Percentiles rank a stretch among this genome's conserved stretches.
phyloP scores from a whole-genome alignment of 768 basidiomycete species.

The Phanerochaete sordida region DNA sequence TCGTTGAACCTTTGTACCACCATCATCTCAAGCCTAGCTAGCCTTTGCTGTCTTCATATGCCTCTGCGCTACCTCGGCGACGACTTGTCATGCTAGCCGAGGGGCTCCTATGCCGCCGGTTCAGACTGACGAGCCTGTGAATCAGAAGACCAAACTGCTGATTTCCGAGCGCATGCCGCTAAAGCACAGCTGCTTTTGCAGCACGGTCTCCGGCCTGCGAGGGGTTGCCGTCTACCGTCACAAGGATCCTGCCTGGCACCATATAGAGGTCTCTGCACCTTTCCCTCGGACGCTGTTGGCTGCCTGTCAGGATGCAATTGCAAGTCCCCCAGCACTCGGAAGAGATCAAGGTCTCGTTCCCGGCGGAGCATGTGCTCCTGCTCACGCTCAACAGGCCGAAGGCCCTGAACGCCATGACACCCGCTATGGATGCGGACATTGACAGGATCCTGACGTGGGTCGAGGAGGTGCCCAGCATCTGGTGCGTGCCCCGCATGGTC shows the following conservation, averaged over 20 bases:
- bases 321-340: constrained; percentile 31
- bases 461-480: constrained; percentile 65
- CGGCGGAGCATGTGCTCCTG: constrained; percentile 48
- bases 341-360: constrained; percentile 38
- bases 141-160: background rate
- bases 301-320: constrained; percentile 5
- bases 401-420: constrained; percentile 71
- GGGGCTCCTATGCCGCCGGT: background rate
- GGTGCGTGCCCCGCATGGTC: constrained; percentile 39
- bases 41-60: too few relatives aligned
- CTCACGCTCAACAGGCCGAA: constrained; percentile 66
- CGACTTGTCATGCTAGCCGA: too few relatives aligned
- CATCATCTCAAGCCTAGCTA: too few relatives aligned
- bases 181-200: background rate
- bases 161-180: background rate
- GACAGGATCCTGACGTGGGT: constrained; percentile 63
- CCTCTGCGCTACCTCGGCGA: too few relatives aligned
- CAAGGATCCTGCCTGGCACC: background rate
- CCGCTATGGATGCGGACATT: constrained; percentile 52
- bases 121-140: background rate
- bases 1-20: too few relatives aligned
- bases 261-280: background rate
- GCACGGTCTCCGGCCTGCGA: background rate
- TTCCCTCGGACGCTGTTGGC: background rate
- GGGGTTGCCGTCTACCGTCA: background rate